A percentile compares a stretch with the other conserved stretches of the same genome.
Evolutionary conservation across 176 grass and related monocot species (phyloP).

Genomic region (Pharus latifolius): DNA sequence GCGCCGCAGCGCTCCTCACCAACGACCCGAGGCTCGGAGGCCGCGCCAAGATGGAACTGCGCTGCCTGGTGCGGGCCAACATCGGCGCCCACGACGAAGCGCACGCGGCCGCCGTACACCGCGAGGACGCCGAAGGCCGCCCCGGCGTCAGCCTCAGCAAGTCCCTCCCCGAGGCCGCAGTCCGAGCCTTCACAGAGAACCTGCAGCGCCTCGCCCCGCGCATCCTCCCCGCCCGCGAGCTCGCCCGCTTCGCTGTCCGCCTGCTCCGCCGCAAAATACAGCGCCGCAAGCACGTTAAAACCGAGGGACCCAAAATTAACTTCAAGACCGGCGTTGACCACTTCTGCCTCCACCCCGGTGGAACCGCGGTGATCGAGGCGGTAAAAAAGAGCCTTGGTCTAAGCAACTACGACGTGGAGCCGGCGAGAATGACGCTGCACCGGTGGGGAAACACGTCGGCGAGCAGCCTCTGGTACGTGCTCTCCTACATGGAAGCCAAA

Average conservation of each 20-base stretch:
- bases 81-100: conserved; percentile 56
- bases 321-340: conserved; percentile 81
- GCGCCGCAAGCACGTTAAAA: background rate
- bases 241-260: conserved; percentile 18
- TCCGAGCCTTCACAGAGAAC: conserved; percentile 72
- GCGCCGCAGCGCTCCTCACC: conserved; percentile 60
- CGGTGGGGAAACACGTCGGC: conserved; percentile 91
- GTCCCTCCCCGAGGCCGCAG: conserved; percentile 71
- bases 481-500: conserved; percentile 87
- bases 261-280: conserved; percentile 41
- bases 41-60: conserved; percentile 67
- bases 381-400: conserved; percentile 47
- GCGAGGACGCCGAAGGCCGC: conserved; percentile 61
- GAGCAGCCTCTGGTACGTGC: conserved; percentile 89
- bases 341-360: conserved; percentile 91
- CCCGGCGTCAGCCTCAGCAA: conserved; percentile 84
- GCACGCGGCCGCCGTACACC: conserved; percentile 14
- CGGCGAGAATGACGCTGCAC: conserved; percentile 85
- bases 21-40: conserved; percentile 43
- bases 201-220: conserved; percentile 50
- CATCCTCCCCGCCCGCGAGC: conserved; percentile 51
- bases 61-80: conserved; percentile 48
- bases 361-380: conserved; percentile 69
- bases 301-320: conserved; percentile 36
- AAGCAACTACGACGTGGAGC: conserved; percentile 49